Base-by-base conservation (phyloP, 2,329 filamentous ascomycete genomes). In the Penicillium palitans region DNA sequence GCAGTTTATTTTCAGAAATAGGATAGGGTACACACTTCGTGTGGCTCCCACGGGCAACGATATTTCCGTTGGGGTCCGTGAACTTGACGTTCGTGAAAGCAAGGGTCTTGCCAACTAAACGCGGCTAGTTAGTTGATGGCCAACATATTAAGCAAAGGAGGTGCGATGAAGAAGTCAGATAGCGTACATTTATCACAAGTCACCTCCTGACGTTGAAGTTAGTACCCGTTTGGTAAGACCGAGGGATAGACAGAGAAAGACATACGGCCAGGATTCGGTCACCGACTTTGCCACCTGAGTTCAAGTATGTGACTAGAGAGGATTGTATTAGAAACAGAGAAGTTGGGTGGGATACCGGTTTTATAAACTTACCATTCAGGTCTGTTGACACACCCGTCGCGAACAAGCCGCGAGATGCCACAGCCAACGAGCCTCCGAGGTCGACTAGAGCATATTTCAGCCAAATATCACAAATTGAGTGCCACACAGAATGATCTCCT, bases 381-480 rank as follows among this genome's bases (percentile, higher is more conserved):
- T 89, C 86, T 4, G 86, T 89, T 1, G 84, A 87, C 2, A 89
- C 86, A 8, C 86, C 86, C 0, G 86, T 89, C 21, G 85, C 81
- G 68, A 84, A 88, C 1, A 89, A 78, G 0, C 87, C 86, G 35
- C 82, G 78, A 0, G 86, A 88, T 7, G 86, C 87, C 41, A 89
- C 84, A 9, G 86, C 86, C 10, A 89, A 75, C 17, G 84, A 87
- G 24, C 87, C 87, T 5, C 87, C 86, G 1, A 88, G 81, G 64
- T 89, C 86, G 47, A 87, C 85, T 83, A 31, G 15, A 19, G 15
- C 27, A 53, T 31, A 31, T 12, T 21, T 48, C 31, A 44, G 42
- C 39, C 4, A 60, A 54, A 25, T 7, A n/a, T 12, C 35, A n/a
- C 1, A 9, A 37, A 2, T n/a, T n/a, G 25, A 19, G n/a, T 25